A percentile compares a stretch with the other conserved stretches of the same genome.
phyloP scores from a whole-genome alignment of 495 filamentous ascomycete genomes.

The Aspergillus egyptiacus region DNA sequence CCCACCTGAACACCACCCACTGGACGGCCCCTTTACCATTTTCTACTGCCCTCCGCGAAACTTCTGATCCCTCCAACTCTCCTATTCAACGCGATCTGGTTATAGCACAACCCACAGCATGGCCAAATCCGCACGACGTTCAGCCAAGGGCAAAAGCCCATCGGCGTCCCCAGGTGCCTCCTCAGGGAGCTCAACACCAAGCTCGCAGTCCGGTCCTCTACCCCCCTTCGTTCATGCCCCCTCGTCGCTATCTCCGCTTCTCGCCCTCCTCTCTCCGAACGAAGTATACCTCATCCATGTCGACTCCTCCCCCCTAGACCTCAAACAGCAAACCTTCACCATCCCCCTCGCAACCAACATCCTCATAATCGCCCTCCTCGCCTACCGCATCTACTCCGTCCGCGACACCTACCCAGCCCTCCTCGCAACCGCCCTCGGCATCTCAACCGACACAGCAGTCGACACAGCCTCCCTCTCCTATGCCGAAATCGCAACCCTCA shows the following conservation, averaged over 20 bases:
- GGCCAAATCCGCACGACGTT: conserved; percentile 38
- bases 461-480: conserved; percentile 47
- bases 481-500: conserved; percentile 41
- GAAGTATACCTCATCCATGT: conserved; percentile 77
- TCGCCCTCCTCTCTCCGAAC: conserved; percentile 50
- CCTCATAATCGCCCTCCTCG: conserved; percentile 50
- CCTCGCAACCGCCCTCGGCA: conserved; percentile 52
- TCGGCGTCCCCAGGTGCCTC: conserved; percentile 21
- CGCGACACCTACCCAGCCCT: conserved; percentile 62
- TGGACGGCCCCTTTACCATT: too few species aligned
- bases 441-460: conserved; percentile 52
- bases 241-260: conserved; percentile 52
- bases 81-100: too few species aligned
- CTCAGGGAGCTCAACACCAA: conserved; percentile 35
- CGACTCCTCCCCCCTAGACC: conserved; percentile 54
- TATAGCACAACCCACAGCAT: too few species aligned
- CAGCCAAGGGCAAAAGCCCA: conserved; percentile 26
- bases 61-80: background rate
- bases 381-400: conserved; percentile 55
- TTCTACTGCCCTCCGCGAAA: too few species aligned
- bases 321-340: conserved; percentile 72
- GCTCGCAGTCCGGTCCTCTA: conserved; percentile 38
- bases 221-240: conserved; percentile 61
- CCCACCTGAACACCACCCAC: too few species aligned
- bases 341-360: conserved; percentile 68